Evolutionary conservation across 495 filamentous ascomycete genomes (phyloP).

Genomic region (Penicillium samsonianum): DNA sequence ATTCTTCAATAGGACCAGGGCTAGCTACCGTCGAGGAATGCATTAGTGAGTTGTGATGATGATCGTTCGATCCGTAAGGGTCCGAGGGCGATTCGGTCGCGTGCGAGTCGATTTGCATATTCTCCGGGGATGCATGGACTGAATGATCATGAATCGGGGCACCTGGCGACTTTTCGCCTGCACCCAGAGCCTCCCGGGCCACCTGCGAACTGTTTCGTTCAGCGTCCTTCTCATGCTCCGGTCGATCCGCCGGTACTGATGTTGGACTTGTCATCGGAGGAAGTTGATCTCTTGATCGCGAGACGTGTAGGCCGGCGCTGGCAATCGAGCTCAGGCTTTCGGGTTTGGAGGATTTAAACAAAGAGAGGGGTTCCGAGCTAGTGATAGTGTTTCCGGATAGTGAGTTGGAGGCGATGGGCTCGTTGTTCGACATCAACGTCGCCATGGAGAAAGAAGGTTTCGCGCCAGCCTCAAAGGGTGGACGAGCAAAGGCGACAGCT

Average conservation of each 20-base stretch:
- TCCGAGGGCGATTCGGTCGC: slow-evolving; percentile 31
- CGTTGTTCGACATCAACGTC: slow-evolving; percentile 49
- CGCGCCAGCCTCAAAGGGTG: slow-evolving; percentile 38
- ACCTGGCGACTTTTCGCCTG: slow-evolving; percentile 42
- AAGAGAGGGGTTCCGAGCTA: slow-evolving; percentile 36
- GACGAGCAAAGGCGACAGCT: slow-evolving; percentile 59
- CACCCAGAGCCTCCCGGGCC: slow-evolving; percentile 47
- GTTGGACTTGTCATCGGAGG: slow-evolving; percentile 37
- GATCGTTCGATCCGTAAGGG: slow-evolving; percentile 36
- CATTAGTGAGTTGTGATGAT: slow-evolving; percentile 35
- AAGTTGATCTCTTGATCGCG: slow-evolving; percentile 38
- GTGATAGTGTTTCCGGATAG: slow-evolving; percentile 35
- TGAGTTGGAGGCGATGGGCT: slow-evolving; percentile 44
- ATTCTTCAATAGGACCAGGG: slow-evolving; percentile 50
- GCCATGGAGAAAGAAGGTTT: slow-evolving; percentile 47
- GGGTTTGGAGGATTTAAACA: slow-evolving; percentile 41
- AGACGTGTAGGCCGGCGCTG: slow-evolving; percentile 49
- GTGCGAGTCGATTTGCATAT: slow-evolving; percentile 50
- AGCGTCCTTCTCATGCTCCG: slow-evolving; percentile 40
- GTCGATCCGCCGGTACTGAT: slow-evolving; percentile 34
- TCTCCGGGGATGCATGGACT: slow-evolving; percentile 39
- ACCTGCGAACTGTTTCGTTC: slow-evolving; percentile 46
- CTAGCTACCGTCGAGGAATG: slow-evolving; percentile 49
- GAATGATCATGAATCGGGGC: slow-evolving; percentile 29
- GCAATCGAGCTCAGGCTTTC: slow-evolving; percentile 50